A percentile compares a stretch with the other conserved stretches of the same genome.
Evolutionary conservation across 192 early-diverging fungal genomes (phyloP).

Genomic region (Podila epicladia): DNA sequence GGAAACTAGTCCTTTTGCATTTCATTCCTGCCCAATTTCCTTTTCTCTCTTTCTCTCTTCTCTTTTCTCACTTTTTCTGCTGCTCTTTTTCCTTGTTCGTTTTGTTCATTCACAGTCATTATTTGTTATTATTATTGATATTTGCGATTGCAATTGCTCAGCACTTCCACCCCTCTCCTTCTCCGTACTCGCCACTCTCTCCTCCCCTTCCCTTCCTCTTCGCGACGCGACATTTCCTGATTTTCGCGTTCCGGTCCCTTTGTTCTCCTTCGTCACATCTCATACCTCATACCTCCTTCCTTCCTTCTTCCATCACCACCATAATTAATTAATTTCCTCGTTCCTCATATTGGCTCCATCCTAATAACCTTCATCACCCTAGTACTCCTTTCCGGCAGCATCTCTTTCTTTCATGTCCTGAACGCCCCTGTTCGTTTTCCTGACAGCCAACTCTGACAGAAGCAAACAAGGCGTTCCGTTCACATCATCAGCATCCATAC

Average conservation of each 20-base stretch:
- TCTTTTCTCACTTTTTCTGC: not conserved
- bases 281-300: no score
- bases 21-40: conserved; percentile 4
- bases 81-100: conserved; percentile 1
- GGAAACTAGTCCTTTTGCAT: not conserved
- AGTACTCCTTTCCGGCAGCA: not conserved
- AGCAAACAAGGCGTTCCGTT: not conserved
- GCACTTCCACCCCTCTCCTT: not conserved
- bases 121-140: not conserved
- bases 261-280: no score
- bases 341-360: not conserved
- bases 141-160: not conserved
- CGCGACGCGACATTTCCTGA: conserved; percentile 1
- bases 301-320: no score
- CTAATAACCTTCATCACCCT: not conserved
- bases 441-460: conserved; percentile 1
- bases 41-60: not conserved
- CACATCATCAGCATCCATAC: not conserved
- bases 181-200: not conserved
- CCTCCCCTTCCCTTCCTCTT: not conserved
- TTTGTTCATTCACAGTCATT: not conserved
- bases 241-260: conserved; percentile 10
- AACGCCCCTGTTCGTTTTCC: not conserved
- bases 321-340: not conserved
- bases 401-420: not conserved